Base-by-base conservation (phyloP, 2,329 filamentous ascomycete species). In the Epichloe hybrida region DNA sequence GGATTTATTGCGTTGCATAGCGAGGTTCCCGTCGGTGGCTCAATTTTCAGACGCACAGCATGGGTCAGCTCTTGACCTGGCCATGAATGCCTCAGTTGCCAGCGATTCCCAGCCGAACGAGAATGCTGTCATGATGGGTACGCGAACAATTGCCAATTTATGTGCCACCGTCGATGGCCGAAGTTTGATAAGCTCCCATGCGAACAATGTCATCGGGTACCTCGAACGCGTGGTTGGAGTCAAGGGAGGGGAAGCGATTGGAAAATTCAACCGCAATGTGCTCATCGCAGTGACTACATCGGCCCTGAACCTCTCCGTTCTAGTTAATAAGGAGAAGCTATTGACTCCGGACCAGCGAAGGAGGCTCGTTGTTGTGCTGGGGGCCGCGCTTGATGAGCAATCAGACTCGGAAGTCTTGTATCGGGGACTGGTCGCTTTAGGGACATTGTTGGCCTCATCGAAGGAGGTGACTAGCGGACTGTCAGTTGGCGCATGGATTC, bases 121-220 rank as follows among this genome's bases (percentile, higher is more conserved):
- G 49, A 96, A 96, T 66, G 88, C 88, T 57, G 79, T 81, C 11
- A 95, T 97, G 84, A 86, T 98, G 73, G 83, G 84, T 0, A 74
- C 88, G 12, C 85, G 93, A 4, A 79, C 84, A 13, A 74, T 97
- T 46, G 83, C 81, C 34, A 98, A 98, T 59, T 72, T 96, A 7
- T 95, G 96, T 62, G 77, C 80, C 53, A 87, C 86, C 0, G 70
- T 79, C 0, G 74, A 83, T 51, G 93, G 93, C 15, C 80, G 86
- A 21, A 70, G 72, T 44, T 68, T 88, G 3, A 79, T 81, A 5
- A 75, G 79, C 42, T 79, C 83, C 1, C 66, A 74, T 15, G 66
- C 69, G 20, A 77, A 83, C 40, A 72, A 76, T 39, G 77, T 85
- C 4, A 70, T 87, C 4, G 66, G 71, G 2, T 76, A 84, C 31